These are phyloP conservation scores for Plasmodium adleri DNA, from an alignment of 169 alveolate species.

Conservation along the genomic window DNA sequence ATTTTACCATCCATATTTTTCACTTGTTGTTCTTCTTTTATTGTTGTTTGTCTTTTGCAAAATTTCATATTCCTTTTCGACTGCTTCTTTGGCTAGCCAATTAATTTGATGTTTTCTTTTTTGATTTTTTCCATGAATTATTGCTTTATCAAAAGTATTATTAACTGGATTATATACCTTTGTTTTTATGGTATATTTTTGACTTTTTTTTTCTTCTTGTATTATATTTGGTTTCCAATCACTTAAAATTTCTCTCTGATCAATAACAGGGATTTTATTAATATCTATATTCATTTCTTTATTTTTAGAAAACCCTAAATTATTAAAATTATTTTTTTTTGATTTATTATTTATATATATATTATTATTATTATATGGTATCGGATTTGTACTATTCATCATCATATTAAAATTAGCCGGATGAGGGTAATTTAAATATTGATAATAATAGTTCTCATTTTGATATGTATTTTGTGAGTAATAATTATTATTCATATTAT, in stretches of 20 bases:
- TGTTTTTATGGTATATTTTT: conserved; percentile 64
- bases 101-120: conserved; percentile 83
- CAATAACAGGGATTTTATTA: conserved; percentile 38
- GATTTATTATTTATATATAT: background rate
- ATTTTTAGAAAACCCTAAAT: conserved; percentile 30
- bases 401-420: background rate
- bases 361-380: background rate
- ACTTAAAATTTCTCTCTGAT: conserved; percentile 47
- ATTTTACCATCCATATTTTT: conserved; percentile 89
- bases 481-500: background rate
- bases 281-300: conserved; percentile 45
- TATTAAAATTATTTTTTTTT: conserved; percentile 9
- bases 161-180: conserved; percentile 53
- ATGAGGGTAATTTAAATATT: background rate
- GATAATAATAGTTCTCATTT: background rate
- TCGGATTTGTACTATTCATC: background rate
- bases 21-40: conserved; percentile 86
- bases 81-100: conserved; percentile 91
- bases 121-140: conserved; percentile 70
- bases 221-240: conserved; percentile 58
- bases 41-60: conserved; percentile 85
- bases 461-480: conserved; percentile 1
- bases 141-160: conserved; percentile 70
- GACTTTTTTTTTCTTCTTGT: conserved; percentile 37
- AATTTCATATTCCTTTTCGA: conserved; percentile 87